Evolutionary conservation across 2,329 filamentous ascomycete species (phyloP).

Genomic region (Ophiocordyceps camponoti-rufipedis): DNA sequence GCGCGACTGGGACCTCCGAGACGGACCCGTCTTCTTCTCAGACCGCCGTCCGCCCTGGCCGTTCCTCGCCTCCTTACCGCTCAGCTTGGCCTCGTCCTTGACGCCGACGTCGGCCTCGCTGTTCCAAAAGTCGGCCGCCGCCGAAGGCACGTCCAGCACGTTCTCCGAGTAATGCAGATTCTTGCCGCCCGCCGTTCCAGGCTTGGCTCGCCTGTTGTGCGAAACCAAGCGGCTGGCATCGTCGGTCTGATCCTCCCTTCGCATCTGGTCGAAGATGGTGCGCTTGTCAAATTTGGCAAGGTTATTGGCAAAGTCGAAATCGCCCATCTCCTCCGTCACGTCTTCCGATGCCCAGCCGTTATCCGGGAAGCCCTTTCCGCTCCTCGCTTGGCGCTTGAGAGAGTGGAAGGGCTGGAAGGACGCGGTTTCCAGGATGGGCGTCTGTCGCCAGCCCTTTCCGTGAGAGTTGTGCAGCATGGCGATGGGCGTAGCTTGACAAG

Average conservation of each 20-base stretch:
- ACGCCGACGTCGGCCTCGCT: constrained; percentile 51
- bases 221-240: constrained; percentile 80
- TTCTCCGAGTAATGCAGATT: constrained; percentile 88
- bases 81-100: constrained; percentile 25
- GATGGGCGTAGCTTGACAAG: constrained; percentile 3
- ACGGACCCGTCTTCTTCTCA: constrained; percentile 31
- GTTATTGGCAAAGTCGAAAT: constrained; percentile 84
- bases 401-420: constrained; percentile 45
- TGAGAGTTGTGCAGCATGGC: constrained; percentile 12
- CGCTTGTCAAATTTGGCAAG: constrained; percentile 92
- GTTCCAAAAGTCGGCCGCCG: constrained; percentile 42
- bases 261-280: constrained; percentile 78
- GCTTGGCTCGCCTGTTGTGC: constrained; percentile 57
- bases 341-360: constrained; percentile 95
- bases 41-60: constrained; percentile 29
- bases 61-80: constrained; percentile 31
- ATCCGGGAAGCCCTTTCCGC: constrained; percentile 20
- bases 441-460: constrained; percentile 40
- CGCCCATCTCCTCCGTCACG: constrained; percentile 82
- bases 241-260: constrained; percentile 74
- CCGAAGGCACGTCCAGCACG: constrained; percentile 49
- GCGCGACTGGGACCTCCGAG: constrained; percentile 34
- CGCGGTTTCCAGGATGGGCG: constrained; percentile 38
- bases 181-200: constrained; percentile 63
- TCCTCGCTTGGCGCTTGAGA: constrained; percentile 36